Evolutionary conservation across 2,329 filamentous ascomycete genomes (phyloP).

Genomic region (Aspergillus tanneri): DNA sequence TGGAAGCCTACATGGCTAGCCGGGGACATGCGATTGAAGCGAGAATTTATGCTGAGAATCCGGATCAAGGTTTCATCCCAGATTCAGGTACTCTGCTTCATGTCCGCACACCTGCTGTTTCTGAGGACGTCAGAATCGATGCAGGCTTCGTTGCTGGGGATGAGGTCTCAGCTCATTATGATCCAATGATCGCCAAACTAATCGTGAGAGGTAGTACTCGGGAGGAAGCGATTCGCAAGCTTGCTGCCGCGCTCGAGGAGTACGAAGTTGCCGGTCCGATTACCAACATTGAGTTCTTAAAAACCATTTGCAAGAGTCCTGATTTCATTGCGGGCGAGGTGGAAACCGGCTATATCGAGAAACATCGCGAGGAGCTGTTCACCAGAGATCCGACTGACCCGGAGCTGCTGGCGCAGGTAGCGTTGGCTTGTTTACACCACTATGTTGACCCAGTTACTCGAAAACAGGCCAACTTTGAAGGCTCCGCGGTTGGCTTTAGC

Average conservation of each 20-base stretch:
- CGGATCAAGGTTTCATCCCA: slow-evolving; percentile 85
- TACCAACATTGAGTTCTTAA: slow-evolving; percentile 97
- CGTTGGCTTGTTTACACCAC: slow-evolving; percentile 67
- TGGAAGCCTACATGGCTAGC: slow-evolving; percentile 67
- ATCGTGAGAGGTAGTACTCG: slow-evolving; percentile 82
- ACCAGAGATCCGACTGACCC: slow-evolving; percentile 58
- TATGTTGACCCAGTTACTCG: slow-evolving; percentile 34
- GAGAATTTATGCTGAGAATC: slow-evolving; percentile 94
- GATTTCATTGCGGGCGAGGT: slow-evolving; percentile 85
- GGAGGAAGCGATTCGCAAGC: slow-evolving; percentile 76
- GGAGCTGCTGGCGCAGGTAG: slow-evolving; percentile 83
- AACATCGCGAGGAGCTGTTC: slow-evolving; percentile 79
- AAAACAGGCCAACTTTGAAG: slow-evolving; percentile 29
- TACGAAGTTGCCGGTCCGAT: slow-evolving; percentile 92
- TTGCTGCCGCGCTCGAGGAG: slow-evolving; percentile 74
- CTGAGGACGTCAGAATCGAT: slow-evolving; percentile 80
- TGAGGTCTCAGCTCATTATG: slow-evolving; percentile 90
- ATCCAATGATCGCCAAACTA: slow-evolving; percentile 98
- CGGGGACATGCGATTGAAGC: slow-evolving; percentile 91
- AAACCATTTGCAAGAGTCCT: slow-evolving; percentile 75
- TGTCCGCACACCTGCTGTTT: slow-evolving; percentile 68
- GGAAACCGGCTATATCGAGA: slow-evolving; percentile 94
- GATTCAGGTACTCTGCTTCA: slow-evolving; percentile 88
- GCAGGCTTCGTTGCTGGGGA: slow-evolving; percentile 90
- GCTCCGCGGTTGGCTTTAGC: slow-evolving; percentile 56